Percentiles rank a stretch among this genome's conserved stretches.
phyloP scores from a whole-genome alignment of 2,329 filamentous ascomycete genomes.

The Paecilomyces variotii region DNA sequence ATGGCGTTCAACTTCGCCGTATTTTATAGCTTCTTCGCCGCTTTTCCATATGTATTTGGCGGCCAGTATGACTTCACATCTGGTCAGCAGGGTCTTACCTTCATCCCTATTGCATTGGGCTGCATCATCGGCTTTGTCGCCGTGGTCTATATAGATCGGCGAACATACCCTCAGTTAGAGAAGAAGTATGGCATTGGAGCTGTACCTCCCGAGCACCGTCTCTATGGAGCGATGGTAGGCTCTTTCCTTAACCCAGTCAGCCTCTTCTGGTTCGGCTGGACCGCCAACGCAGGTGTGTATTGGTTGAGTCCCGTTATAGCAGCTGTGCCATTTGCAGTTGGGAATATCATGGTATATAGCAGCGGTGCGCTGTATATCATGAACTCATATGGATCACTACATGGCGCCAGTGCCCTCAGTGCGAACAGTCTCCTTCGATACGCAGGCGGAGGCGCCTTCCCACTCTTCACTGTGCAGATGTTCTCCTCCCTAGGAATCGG shows the following conservation, averaged over 20 bases:
- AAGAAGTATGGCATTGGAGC: too few species aligned
- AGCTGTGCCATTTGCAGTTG: too few species aligned
- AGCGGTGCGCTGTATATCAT: too few species aligned
- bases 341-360: too few species aligned
- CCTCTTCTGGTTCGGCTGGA: slow-evolving; percentile 42
- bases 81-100: slow-evolving; percentile 65
- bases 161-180: too few species aligned
- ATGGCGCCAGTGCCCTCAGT: too few species aligned
- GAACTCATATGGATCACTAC: too few species aligned
- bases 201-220: slow-evolving; percentile 41
- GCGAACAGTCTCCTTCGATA: too few species aligned
- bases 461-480: too few species aligned
- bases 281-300: slow-evolving; percentile 29
- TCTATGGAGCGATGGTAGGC: slow-evolving; percentile 42
- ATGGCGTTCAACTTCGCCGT: slow-evolving; percentile 70
- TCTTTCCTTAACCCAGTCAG: slow-evolving; percentile 38
- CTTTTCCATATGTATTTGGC: slow-evolving; percentile 74
- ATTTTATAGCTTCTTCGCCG: slow-evolving; percentile 78
- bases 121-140: slow-evolving; percentile 46
- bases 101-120: slow-evolving; percentile 70
- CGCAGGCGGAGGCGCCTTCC: too few species aligned
- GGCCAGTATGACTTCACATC: slow-evolving; percentile 44
- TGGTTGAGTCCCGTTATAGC: slow-evolving; percentile 23
- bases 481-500: too few species aligned
- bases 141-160: too few species aligned